Percentiles rank a stretch among this genome's conserved stretches.
phyloP scores from a whole-genome alignment of 2,329 filamentous ascomycete species.

The Ampelomyces quisqualis region DNA sequence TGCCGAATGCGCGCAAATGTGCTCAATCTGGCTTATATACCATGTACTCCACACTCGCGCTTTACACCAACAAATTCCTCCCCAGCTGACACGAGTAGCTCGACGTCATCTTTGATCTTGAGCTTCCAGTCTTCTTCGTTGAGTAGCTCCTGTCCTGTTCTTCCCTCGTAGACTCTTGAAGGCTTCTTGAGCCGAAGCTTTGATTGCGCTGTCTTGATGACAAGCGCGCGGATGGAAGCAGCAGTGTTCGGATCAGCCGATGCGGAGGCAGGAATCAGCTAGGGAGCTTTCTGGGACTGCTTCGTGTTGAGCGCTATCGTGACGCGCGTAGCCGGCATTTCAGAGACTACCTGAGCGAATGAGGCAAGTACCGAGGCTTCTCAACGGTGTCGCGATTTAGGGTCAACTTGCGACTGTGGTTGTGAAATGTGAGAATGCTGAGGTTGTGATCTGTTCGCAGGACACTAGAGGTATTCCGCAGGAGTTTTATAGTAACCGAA shows the following conservation, averaged over 20 bases:
- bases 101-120: conserved; percentile 26
- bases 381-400: neutral
- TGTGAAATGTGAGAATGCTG: neutral
- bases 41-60: conserved; percentile 16
- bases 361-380: neutral
- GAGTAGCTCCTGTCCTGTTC: conserved; percentile 31
- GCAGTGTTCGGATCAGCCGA: conserved; percentile 16
- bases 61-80: conserved; percentile 37
- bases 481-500: neutral
- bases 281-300: conserved; percentile 30
- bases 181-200: conserved; percentile 38
- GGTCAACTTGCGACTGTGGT: neutral
- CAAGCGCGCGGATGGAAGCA: conserved; percentile 22
- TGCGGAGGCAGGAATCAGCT: conserved; percentile 26
- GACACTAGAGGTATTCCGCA: too few relatives aligned
- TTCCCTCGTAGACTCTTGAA: conserved; percentile 27
- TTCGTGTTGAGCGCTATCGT: conserved; percentile 37
- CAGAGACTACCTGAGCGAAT: neutral
- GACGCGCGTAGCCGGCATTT: conserved; percentile 27
- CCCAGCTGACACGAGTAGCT: conserved; percentile 33
- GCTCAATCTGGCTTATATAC: conserved; percentile 23
- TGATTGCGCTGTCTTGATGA: conserved; percentile 33
- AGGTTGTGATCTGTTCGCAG: neutral
- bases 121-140: conserved; percentile 30
- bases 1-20: conserved; percentile 24